Base-by-base conservation (phyloP, 306 rosid genomes). In the Mimosa bimucronata region DNA sequence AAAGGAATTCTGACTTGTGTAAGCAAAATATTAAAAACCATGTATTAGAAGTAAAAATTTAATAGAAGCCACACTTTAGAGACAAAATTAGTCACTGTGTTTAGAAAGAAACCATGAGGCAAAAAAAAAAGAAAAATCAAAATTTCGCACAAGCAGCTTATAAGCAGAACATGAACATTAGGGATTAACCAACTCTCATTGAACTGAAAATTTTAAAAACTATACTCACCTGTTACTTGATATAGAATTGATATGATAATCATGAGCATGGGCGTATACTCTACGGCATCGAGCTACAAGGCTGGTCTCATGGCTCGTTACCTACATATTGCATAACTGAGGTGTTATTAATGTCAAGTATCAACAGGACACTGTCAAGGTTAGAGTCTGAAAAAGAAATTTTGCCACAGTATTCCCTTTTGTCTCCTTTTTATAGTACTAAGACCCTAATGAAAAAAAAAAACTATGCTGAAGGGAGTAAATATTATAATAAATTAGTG, bases 211-310 rank as follows among this genome's bases (percentile, higher is more conserved):
- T 2, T 19, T 44, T 1, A 53, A 53, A 66, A 79, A 77, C 58
- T 19, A 72, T 61, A 71, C 82, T 81, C 89, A 95, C 99, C 99
- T 96, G 94, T 96, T 96, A 81, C 91, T 96, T 31, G 99, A 96
- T 79, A 96, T 96, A 50, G 99, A 96, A 85, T 96, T 96, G 80
- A 96, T 96, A 84, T 96, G 99, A 83, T 96, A 96, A 83, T 96
- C 99, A 88, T 96, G 99, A 50, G 99, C 99, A 84, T 96, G 99
- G 71, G 98, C 99, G 73, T 93, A 96, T 57, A 96, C 97, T 86
- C 99, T 88, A 62, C 99, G 98, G 80, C 98, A 96, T 84, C 99
- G 92, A 66, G 99, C 99, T 64, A 86, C 45, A 73, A 86, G 83
- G 84, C 91, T 96, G 73, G 97, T 91, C 85, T 96, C 99, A 25